Evolutionary conservation across 169 alveolate genomes (phyloP), one percentile per base, ranked within the genome.

Genomic region (Plasmodium vinckei): DNA sequence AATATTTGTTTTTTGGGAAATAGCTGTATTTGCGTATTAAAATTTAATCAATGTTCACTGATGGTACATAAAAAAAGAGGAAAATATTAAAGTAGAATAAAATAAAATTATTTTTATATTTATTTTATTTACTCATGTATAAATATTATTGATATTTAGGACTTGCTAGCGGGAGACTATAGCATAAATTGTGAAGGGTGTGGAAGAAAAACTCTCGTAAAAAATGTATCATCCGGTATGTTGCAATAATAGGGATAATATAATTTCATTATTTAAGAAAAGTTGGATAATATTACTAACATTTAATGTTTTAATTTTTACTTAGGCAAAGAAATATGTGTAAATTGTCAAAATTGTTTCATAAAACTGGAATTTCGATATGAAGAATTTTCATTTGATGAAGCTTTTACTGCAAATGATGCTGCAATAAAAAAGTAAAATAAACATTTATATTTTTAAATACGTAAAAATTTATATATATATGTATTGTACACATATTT

Each of bases 1-100:
- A 75, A 75, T 49, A 75, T 75, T 17, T 75, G 88, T 51, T 75
- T 75, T 42, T 47, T 75, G 88, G 88, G 65, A n/a, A 75, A 75
- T 44, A 75, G 51, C 23, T 75, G 88, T 23, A 46, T 75, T 17
- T 75, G 88, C 15, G 42, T 75, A 63, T 75, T 75, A 65, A 75
- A 75, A 65, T 75, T 75, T 47, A 75, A 75, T 27, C 88, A 75
- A 19, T 75, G 88, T 57, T 75, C 88, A 39, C 44, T 75, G 57
- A 75, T 75, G 88, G 88, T 75, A 33, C 42, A 33, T 33, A 33
- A 33, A 33, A 33, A 33, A 4, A 33, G 5, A 33, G 5, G 4
- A 33, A 1, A 33, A 33, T 33, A 4, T 2, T 33, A 33, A 33
- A 33, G 0, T 33, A 49, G n/a, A 46, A 13, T 69, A 53, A 63